A percentile compares a stretch with the other conserved stretches of the same genome.
Evolutionary conservation across 768 basidiomycete genomes (phyloP).

Genomic region (Termitomyces heimii): DNA sequence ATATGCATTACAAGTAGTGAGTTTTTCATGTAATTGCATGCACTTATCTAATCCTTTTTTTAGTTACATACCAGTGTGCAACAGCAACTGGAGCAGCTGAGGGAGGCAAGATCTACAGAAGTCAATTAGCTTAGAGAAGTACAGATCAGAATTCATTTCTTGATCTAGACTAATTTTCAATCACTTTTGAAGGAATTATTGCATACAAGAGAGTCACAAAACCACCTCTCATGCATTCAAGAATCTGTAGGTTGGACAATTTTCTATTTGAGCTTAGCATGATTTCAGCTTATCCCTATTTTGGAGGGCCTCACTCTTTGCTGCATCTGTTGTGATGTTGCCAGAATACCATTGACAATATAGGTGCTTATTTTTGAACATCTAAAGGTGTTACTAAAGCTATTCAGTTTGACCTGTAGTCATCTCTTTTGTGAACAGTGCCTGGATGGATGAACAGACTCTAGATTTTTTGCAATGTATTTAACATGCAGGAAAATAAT

Average conservation of each 20-base stretch:
- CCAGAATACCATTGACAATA: background rate
- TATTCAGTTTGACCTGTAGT: background rate
- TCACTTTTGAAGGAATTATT: too few relatives aligned
- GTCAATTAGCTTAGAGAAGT: background rate
- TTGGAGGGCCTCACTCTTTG: background rate
- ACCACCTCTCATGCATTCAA: background rate
- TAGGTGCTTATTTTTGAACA: background rate
- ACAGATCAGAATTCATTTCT: background rate
- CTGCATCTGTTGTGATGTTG: background rate
- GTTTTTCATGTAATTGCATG: background rate
- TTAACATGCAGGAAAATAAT: background rate
- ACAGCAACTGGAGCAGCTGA: background rate
- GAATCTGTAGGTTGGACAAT: background rate
- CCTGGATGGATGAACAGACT: background rate
- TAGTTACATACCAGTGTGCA: background rate
- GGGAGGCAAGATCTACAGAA: background rate
- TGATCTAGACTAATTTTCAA: background rate
- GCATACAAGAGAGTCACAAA: background rate
- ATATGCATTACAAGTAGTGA: background rate
- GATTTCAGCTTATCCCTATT: background rate
- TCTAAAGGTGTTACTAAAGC: background rate
- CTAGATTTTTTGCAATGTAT: background rate
- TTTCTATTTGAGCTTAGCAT: too few relatives aligned
- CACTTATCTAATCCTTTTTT: background rate
- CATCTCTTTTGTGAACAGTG: background rate